Evolutionary conservation across 2,329 filamentous ascomycete species (phyloP).

Genomic region (Zymoseptoria ardabiliae): DNA sequence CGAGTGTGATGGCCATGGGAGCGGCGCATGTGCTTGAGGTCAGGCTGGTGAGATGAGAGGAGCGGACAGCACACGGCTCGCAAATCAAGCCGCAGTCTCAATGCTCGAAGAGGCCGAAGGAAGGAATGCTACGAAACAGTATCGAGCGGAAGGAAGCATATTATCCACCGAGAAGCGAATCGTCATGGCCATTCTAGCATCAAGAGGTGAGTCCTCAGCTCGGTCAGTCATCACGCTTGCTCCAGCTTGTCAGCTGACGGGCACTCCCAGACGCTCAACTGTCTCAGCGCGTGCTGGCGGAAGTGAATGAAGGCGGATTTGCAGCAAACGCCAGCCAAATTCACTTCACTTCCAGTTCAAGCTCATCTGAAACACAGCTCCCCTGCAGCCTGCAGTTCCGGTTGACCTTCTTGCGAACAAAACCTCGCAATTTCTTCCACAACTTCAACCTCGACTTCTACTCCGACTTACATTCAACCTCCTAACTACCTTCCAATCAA

Average conservation of each 20-base stretch:
- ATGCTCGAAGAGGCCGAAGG: neutral
- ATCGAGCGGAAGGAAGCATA: too few relatives aligned
- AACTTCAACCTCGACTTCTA: neutral
- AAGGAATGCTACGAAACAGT: too few relatives aligned
- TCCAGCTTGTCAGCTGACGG: neutral
- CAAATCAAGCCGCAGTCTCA: neutral
- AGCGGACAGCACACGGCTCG: neutral
- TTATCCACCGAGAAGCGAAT: neutral
- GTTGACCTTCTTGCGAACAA: too few relatives aligned
- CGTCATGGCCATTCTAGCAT: neutral
- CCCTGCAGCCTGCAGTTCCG: neutral
- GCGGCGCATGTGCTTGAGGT: conserved; percentile 32
- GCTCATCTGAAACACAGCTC: neutral
- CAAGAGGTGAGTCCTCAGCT: neutral
- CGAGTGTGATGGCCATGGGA: conserved; percentile 72
- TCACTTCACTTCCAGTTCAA: neutral
- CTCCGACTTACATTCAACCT: neutral
- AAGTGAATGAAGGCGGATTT: neutral
- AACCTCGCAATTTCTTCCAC: neutral
- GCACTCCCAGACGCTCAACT: neutral
- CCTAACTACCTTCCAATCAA: neutral
- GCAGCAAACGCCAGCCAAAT: neutral
- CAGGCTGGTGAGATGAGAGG: neutral
- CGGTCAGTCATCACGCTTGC: neutral
- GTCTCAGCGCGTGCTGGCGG: neutral